phyloP scores from a whole-genome alignment of 805 yeast genomes.

The Candida michaelii region DNA sequence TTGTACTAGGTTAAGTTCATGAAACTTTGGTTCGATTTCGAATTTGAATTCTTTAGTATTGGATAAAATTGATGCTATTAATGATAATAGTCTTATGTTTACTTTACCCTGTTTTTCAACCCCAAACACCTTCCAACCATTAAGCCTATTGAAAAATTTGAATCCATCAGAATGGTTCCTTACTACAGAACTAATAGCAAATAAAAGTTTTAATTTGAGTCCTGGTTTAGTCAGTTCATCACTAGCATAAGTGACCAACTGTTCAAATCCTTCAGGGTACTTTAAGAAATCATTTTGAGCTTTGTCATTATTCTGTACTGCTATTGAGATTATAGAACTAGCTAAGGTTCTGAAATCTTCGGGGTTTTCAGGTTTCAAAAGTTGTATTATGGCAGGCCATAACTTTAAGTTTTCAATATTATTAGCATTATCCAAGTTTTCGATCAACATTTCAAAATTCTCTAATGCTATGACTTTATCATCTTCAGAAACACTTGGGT shows the following conservation, averaged over 20 bases:
- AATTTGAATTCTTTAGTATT: constrained; percentile 40
- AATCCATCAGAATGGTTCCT: constrained; percentile 66
- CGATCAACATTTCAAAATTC: constrained; percentile 90
- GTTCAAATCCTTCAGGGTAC: constrained; percentile 47
- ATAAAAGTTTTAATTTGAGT: constrained; percentile 63
- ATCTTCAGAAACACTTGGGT: constrained; percentile 60
- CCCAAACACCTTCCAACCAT: constrained; percentile 60
- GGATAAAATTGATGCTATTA: constrained; percentile 59
- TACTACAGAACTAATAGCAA: constrained; percentile 72
- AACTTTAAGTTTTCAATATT: constrained; percentile 78
- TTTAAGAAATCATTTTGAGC: constrained; percentile 67
- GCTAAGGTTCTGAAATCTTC: constrained; percentile 51
- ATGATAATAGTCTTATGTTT: constrained; percentile 54
- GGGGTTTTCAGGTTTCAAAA: constrained; percentile 41
- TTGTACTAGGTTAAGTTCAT: constrained; percentile 30
- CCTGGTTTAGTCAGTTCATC: background rate
- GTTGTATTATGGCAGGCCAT: constrained; percentile 71
- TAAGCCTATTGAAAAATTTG: constrained; percentile 48
- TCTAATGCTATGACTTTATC: constrained; percentile 77
- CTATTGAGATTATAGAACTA: constrained; percentile 79
- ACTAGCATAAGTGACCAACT: constrained; percentile 31
- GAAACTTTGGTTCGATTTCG: constrained; percentile 41
- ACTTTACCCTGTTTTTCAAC: constrained; percentile 40
- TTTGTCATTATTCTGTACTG: constrained; percentile 85
- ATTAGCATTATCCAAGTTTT: constrained; percentile 92